phyloP scores from a whole-genome alignment of 805 yeast species.

The Middelhovenomyces tepae region DNA sequence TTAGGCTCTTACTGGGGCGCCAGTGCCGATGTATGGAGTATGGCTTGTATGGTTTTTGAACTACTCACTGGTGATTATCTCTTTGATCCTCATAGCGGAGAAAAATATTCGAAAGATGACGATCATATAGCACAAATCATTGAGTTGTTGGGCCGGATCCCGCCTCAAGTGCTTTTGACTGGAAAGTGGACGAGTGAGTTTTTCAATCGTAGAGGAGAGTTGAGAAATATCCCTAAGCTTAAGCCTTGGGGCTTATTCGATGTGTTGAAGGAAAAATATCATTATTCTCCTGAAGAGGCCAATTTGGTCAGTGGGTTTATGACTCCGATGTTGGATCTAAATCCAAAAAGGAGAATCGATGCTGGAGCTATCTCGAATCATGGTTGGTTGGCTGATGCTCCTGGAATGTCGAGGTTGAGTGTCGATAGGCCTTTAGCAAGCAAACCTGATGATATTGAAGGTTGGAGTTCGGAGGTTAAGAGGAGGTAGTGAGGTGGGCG shows the following conservation, averaged over 20 bases:
- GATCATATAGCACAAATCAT: slow-evolving; percentile 95
- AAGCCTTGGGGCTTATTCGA: slow-evolving; percentile 84
- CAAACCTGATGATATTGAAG: slow-evolving; percentile 80
- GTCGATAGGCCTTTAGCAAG: slow-evolving; percentile 71
- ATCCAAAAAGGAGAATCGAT: slow-evolving; percentile 79
- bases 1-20: slow-evolving; percentile 89
- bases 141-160: slow-evolving; percentile 67
- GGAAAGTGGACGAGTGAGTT: slow-evolving; percentile 55
- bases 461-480: slow-evolving; percentile 71
- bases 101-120: slow-evolving; percentile 74
- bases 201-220: slow-evolving; percentile 57
- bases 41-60: slow-evolving; percentile 87
- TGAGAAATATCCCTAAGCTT: slow-evolving; percentile 69
- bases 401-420: slow-evolving; percentile 60
- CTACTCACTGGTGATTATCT: slow-evolving; percentile 88
- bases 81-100: slow-evolving; percentile 66
- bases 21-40: slow-evolving; percentile 91
- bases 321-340: slow-evolving; percentile 70
- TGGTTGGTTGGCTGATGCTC: slow-evolving; percentile 69
- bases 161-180: slow-evolving; percentile 46
- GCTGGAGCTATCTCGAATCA: slow-evolving; percentile 94
- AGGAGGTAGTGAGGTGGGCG: slow-evolving; percentile 10
- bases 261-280: slow-evolving; percentile 81
- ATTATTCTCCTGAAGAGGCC: slow-evolving; percentile 59
- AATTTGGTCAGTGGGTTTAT: slow-evolving; percentile 66